Evolutionary conservation across 2,329 filamentous ascomycete genomes (phyloP).

Genomic region (Ceratocystis albifundus): DNA sequence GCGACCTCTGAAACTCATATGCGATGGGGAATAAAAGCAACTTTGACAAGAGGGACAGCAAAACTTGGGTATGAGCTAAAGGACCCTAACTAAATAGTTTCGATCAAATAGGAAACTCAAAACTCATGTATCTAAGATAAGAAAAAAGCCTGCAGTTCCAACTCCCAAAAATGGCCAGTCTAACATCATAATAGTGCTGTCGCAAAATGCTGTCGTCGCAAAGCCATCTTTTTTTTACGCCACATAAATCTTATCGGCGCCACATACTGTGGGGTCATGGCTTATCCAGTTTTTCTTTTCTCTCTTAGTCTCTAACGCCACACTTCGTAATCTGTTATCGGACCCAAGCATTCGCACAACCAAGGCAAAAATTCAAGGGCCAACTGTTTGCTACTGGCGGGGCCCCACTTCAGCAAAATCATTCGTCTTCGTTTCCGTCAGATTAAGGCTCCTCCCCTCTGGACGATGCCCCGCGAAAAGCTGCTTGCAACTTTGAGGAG

Average conservation of each 20-base stretch:
- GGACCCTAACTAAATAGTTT: not conserved
- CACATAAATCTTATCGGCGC: not conserved
- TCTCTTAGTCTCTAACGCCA: not conserved
- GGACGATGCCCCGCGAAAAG: constrained; percentile 17
- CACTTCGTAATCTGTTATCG: constrained; percentile 19
- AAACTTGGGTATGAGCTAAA: not conserved
- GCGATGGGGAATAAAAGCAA: not conserved
- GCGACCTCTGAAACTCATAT: constrained; percentile 22
- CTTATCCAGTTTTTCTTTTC: constrained; percentile 1
- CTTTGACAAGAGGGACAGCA: not conserved
- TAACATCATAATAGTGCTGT: not conserved
- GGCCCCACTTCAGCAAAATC: constrained; percentile 22
- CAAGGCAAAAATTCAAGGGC: constrained; percentile 8
- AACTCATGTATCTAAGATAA: no score
- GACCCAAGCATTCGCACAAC: constrained; percentile 19
- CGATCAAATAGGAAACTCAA: not conserved
- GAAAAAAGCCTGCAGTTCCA: no score
- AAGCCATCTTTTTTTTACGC: constrained; percentile 13
- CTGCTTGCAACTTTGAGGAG: constrained; percentile 10
- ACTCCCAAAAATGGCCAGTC: no score
- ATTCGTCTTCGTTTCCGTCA: constrained; percentile 21
- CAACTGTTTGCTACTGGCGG: no score
- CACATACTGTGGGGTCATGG: not conserved
- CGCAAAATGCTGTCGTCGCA: constrained; percentile 10
- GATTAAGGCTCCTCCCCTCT: constrained; percentile 13